Evolutionary conservation across 2,329 filamentous ascomycete species (phyloP).

Genomic region (Blastomyces emzantsi): DNA sequence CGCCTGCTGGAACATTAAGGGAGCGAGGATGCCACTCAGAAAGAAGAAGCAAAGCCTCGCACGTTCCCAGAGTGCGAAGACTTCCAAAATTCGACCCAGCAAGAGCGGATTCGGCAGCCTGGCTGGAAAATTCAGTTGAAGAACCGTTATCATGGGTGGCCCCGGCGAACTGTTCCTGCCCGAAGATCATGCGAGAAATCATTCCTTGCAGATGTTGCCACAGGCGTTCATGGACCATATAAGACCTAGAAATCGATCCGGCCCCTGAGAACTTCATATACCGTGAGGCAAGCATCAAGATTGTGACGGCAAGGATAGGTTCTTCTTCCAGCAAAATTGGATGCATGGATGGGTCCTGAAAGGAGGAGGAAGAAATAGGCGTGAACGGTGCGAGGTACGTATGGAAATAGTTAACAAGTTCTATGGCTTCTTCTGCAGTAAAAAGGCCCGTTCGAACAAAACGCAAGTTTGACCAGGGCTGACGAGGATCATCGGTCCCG

Average conservation of each 20-base stretch:
- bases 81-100: conserved; percentile 43
- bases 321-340: conserved; percentile 73
- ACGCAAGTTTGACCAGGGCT: conserved; percentile 71
- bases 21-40: conserved; percentile 50
- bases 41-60: conserved; percentile 46
- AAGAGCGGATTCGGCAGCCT: conserved; percentile 15
- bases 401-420: conserved; percentile 87
- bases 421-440: conserved; percentile 74
- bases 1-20: conserved; percentile 45
- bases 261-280: conserved; percentile 66
- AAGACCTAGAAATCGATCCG: conserved; percentile 65
- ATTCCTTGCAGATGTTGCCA: conserved; percentile 84
- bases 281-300: conserved; percentile 77
- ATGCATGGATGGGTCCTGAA: conserved; percentile 64
- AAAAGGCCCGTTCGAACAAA: conserved; percentile 90
- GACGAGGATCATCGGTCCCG: conserved; percentile 41
- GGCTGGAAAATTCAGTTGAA: conserved; percentile 36
- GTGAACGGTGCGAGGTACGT: conserved; percentile 75
- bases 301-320: conserved; percentile 74
- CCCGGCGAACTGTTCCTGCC: conserved; percentile 80
- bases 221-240: conserved; percentile 78
- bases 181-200: conserved; percentile 86
- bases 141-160: conserved; percentile 58
- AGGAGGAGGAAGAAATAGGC: conserved; percentile 78
- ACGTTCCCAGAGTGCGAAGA: conserved; percentile 70